Evolutionary conservation across 192 early-diverging fungal genomes (phyloP), one percentile per base, ranked within the genome.

Genomic region (Thamnidium elegans): DNA sequence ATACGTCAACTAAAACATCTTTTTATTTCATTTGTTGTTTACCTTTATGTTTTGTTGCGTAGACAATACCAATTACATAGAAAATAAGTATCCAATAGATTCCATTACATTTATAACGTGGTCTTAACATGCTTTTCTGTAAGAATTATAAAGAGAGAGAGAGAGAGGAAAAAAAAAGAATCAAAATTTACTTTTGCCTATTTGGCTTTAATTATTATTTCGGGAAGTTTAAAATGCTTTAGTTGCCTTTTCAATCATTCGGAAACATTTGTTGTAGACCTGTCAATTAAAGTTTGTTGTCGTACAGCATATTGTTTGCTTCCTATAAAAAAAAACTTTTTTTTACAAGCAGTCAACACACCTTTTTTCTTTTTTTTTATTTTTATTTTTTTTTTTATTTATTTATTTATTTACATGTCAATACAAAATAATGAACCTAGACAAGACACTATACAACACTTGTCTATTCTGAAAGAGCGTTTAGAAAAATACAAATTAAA

Each of bases 231-330:
- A 55, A 36, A 32, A 39, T 39, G 36, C 4, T 39, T 39, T 19
- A 55, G 17, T 34, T 55, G 34, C 14, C 15, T 51, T 23, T 4
- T 34, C 31, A 39, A 39, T 56, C 34, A 34, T 56, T 56, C 31
- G 34, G 9, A 17, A 56, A 56, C 34, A 39, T 34, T n/a, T 36
- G 17, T 20, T 9, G 8, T 17, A 39, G 31, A 56, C 55, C 31
- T 56, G 34, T 56, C 55, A 56, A 17, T 56, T 36, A 56, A 21
- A 34, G 55, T 19, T 56, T 56, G 34, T 56, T 36, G 31, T 39
- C 36, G 36, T 39, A 39, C 36, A 56, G 30, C 31, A 39, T 55
- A 31, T 56, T 31, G n/a, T 36, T 56, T 56, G 17, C 31, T 56
- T 36, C 6, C 3, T 36, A 55, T 32, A 56, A 39, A 7, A 39